Conservation (phyloP, 139 green algal species). For the Desmodesmus armatus region DNA sequence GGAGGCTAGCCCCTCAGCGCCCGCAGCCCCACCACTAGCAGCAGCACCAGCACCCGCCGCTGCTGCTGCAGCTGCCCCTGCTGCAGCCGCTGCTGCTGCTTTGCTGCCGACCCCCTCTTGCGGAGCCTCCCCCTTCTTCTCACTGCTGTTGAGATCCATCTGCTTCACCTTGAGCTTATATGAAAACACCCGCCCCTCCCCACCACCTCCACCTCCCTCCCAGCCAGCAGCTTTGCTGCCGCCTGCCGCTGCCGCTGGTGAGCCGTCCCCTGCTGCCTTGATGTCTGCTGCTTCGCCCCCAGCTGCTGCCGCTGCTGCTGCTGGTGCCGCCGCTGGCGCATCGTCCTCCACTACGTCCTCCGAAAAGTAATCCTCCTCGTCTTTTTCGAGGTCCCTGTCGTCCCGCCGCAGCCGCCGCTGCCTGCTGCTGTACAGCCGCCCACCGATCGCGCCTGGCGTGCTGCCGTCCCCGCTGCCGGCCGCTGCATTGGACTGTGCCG, state of each 20-base stretch:
- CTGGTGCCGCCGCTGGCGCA: background rate
- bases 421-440: constrained; percentile 22
- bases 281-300: constrained; percentile 3
- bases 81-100: constrained; percentile 10
- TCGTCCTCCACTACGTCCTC: constrained; percentile 29
- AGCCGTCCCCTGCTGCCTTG: background rate
- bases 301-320: background rate
- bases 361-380: constrained; percentile 86
- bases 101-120: no score
- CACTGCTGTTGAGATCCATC: no score
- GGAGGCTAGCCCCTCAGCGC: no score
- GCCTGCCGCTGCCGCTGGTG: background rate
- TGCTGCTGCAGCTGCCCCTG: background rate
- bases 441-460: background rate
- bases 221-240: background rate
- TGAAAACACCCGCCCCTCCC: no score
- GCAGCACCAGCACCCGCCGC: constrained; percentile 2
- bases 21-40: constrained; percentile 25
- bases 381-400: constrained; percentile 66
- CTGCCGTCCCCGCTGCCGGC: background rate
- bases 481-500: constrained; percentile 45
- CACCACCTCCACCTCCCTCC: background rate
- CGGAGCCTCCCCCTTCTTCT: no score
- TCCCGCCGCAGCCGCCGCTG: constrained; percentile 54
- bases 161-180: no score